A percentile compares a stretch with the other conserved stretches of the same genome.
Evolutionary conservation across 2,329 filamentous ascomycete species (phyloP).

Genomic region (Thelonectria rubi): DNA sequence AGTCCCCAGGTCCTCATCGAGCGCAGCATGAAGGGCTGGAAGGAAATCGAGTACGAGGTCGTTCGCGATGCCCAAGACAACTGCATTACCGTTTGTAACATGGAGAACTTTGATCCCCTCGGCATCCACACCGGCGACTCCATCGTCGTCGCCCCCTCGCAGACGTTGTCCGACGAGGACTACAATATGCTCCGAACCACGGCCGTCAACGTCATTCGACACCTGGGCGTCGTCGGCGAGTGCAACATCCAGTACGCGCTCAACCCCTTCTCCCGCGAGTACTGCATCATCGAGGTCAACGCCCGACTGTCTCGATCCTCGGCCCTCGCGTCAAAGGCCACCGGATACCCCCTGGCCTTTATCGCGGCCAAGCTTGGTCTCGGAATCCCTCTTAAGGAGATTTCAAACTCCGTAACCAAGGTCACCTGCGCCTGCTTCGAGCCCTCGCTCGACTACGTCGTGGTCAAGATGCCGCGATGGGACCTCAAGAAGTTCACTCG

Average conservation of each 20-base stretch:
- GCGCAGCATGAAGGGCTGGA: conserved; percentile 99
- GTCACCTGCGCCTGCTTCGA: conserved; percentile 98
- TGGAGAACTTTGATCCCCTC: conserved; percentile 99
- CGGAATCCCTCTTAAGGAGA: conserved; percentile 93
- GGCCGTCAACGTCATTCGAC: conserved; percentile 95
- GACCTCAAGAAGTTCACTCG: conserved; percentile 99
- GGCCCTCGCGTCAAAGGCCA: conserved; percentile 94
- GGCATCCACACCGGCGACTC: conserved; percentile 98
- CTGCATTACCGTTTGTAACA: conserved; percentile 99
- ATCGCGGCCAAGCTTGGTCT: conserved; percentile 97
- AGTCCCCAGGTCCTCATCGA: conserved; percentile 97
- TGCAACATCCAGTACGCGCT: conserved; percentile 99
- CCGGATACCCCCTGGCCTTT: conserved; percentile 94
- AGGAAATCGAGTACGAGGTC: conserved; percentile 99
- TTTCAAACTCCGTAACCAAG: conserved; percentile 95
- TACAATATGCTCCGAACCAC: conserved; percentile 99
- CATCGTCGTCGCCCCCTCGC: conserved; percentile 96
- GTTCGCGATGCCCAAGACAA: conserved; percentile 96
- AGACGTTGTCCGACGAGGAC: conserved; percentile 95
- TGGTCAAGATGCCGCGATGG: conserved; percentile 99
- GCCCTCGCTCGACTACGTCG: conserved; percentile 96
- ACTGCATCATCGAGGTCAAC: conserved; percentile 99
- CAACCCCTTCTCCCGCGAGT: conserved; percentile 94
- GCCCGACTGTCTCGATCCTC: conserved; percentile 95
- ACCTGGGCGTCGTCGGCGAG: conserved; percentile 96